A percentile compares a stretch with the other conserved stretches of the same genome.
These are phyloP conservation scores for Diaporthe sp. DNA, from an alignment of 2,329 filamentous ascomycete genomes.

Conservation along the genomic window DNA sequence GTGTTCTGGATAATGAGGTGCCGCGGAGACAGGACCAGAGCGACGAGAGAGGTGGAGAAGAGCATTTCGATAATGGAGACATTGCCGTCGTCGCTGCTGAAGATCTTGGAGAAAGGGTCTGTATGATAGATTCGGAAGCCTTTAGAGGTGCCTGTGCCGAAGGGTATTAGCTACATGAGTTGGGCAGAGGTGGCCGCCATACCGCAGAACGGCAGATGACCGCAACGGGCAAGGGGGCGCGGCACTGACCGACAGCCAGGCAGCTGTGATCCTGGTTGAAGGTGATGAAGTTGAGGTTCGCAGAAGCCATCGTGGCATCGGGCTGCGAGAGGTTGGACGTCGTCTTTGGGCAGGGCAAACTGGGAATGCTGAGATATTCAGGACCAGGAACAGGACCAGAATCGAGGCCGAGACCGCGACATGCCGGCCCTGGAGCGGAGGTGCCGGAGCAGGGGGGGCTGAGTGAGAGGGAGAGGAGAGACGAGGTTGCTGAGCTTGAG, in stretches of 20 bases:
- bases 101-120: conserved; percentile 94
- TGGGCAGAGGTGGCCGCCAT: conserved; percentile 25
- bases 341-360: not conserved
- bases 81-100: conserved; percentile 93
- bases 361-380: not conserved
- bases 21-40: conserved; percentile 90
- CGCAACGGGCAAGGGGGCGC: not conserved
- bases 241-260: conserved; percentile 85
- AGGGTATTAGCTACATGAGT: conserved; percentile 1
- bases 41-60: conserved; percentile 96
- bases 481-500: not conserved
- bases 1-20: conserved; percentile 98
- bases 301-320: conserved; percentile 68
- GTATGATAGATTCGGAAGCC: conserved; percentile 98
- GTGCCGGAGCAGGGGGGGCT: not conserved
- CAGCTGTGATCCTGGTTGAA: conserved; percentile 99
- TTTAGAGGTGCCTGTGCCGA: conserved; percentile 80
- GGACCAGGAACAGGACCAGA: conserved; percentile 16
- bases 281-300: conserved; percentile 95
- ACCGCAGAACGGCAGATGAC: not conserved
- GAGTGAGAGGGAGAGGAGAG: not conserved
- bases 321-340: not conserved
- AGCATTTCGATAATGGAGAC: conserved; percentile 98
- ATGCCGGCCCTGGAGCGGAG: conserved; percentile 18
- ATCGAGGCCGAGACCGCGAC: conserved; percentile 10